These are phyloP conservation scores for Talaromyces sp. DNA, from an alignment of 2,329 filamentous ascomycete genomes.

Conservation along the genomic window DNA sequence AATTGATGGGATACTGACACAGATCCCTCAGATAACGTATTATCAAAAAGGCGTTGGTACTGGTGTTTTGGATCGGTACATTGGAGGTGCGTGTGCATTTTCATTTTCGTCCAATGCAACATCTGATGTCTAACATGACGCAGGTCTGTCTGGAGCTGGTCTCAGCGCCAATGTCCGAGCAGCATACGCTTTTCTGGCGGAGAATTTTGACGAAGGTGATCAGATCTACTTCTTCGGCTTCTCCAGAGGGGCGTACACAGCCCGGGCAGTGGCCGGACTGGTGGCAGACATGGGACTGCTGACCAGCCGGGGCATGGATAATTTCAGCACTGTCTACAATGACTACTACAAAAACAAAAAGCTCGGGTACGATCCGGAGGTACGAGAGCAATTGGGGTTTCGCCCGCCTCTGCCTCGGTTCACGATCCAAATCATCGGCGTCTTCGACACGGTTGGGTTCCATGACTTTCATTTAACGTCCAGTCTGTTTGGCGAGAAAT, in stretches of 20 bases:
- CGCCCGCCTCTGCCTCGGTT: slow-evolving; percentile 13
- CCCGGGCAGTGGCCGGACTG: slow-evolving; percentile 40
- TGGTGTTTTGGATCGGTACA: slow-evolving; percentile 15
- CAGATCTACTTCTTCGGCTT: slow-evolving; percentile 47
- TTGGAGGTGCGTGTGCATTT: slow-evolving; percentile 13
- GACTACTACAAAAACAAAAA: slow-evolving; percentile 19
- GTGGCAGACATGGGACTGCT: slow-evolving; percentile 43
- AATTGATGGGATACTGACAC: slow-evolving; percentile 16
- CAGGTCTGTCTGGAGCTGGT: slow-evolving; percentile 13
- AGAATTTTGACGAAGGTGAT: slow-evolving; percentile 48
- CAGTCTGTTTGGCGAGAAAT: slow-evolving; percentile 14
- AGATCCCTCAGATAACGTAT: slow-evolving; percentile 33
- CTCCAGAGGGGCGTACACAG: slow-evolving; percentile 43
- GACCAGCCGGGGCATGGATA: slow-evolving; percentile 24
- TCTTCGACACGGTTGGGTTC: slow-evolving; percentile 40
- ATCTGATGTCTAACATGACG: not conserved
- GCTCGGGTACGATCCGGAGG: not conserved
- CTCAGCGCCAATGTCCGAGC: slow-evolving; percentile 20
- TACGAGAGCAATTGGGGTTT: slow-evolving; percentile 13
- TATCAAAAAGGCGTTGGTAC: slow-evolving; percentile 38
- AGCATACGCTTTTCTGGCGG: slow-evolving; percentile 43
- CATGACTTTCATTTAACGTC: slow-evolving; percentile 14
- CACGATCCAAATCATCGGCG: slow-evolving; percentile 38
- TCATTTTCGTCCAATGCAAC: not conserved
- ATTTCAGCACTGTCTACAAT: slow-evolving; percentile 18